These are phyloP conservation scores for Cochlearia excelsa DNA, from an alignment of 345 rosid species.

Conservation along the genomic window DNA sequence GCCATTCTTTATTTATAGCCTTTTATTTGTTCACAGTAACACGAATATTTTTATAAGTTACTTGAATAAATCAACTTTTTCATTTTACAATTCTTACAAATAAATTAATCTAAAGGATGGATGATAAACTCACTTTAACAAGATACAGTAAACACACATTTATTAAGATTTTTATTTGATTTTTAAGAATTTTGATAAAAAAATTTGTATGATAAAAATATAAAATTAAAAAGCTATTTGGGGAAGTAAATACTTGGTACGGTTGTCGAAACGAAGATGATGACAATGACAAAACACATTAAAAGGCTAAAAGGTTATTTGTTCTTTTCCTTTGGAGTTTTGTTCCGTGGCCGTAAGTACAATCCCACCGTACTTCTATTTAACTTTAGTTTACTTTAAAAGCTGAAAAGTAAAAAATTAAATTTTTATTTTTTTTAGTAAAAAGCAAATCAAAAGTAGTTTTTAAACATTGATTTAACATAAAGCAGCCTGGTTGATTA, in stretches of 20 bases:
- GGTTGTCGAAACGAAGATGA: neutral
- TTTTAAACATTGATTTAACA: slow-evolving; percentile 14
- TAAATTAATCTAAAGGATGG: too few relatives aligned
- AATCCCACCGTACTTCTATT: slow-evolving; percentile 33
- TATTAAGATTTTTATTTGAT: too few relatives aligned
- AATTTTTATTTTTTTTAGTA: neutral
- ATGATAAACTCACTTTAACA: too few relatives aligned
- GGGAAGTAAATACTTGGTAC: too few relatives aligned
- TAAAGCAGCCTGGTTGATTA: slow-evolving; percentile 4
- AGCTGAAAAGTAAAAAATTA: neutral
- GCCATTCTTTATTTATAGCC: slow-evolving; percentile 7
- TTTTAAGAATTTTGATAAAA: too few relatives aligned
- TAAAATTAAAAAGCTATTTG: too few relatives aligned
- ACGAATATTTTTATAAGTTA: too few relatives aligned
- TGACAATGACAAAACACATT: slow-evolving; percentile 8
- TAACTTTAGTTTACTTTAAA: neutral
- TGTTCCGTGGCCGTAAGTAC: slow-evolving; percentile 33
- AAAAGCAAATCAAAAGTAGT: slow-evolving; percentile 9
- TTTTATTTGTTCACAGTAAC: too few relatives aligned
- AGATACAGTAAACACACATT: too few relatives aligned
- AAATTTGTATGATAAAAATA: too few relatives aligned
- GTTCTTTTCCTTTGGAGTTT: slow-evolving; percentile 19
- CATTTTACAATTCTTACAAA: too few relatives aligned
- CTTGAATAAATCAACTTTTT: too few relatives aligned
- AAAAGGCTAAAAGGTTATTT: neutral